Conservation (phyloP, 2,329 filamentous ascomycete species). For the Rutstroemia sp. region DNA sequence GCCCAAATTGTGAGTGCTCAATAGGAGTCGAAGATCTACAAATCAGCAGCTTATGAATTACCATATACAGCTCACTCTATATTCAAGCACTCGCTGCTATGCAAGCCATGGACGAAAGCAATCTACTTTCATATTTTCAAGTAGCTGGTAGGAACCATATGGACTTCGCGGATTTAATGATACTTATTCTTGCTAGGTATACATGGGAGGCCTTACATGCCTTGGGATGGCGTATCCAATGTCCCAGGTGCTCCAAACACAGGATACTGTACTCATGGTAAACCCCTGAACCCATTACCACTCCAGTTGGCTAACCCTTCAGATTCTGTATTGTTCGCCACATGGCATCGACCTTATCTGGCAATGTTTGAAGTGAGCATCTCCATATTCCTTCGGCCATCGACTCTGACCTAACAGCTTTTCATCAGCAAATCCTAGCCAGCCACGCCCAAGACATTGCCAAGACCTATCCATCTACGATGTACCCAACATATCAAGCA, state of each 20-base stretch:
- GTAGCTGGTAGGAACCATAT: slow-evolving; percentile 15
- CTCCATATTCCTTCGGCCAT: background rate
- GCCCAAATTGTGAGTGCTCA: slow-evolving; percentile 1
- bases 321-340: slow-evolving; percentile 23
- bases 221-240: slow-evolving; percentile 20
- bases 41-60: background rate
- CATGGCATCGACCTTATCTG: slow-evolving; percentile 50
- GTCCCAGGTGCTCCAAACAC: slow-evolving; percentile 9
- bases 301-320: background rate
- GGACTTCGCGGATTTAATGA: background rate
- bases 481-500: slow-evolving; percentile 38
- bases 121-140: slow-evolving; percentile 20
- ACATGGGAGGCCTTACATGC: slow-evolving; percentile 20
- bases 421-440: slow-evolving; percentile 43
- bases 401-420: no score
- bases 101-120: slow-evolving; percentile 16
- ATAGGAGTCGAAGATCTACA: background rate
- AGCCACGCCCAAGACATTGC: slow-evolving; percentile 40
- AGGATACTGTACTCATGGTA: slow-evolving; percentile 28
- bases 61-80: slow-evolving; percentile 17
- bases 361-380: slow-evolving; percentile 43
- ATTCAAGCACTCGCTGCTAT: slow-evolving; percentile 11
- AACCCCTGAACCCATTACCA: background rate
- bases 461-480: slow-evolving; percentile 16
- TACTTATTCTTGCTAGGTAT: slow-evolving; percentile 12